Base-by-base conservation (phyloP, 129 eudicot genomes). In the Escallonia rubra region DNA sequence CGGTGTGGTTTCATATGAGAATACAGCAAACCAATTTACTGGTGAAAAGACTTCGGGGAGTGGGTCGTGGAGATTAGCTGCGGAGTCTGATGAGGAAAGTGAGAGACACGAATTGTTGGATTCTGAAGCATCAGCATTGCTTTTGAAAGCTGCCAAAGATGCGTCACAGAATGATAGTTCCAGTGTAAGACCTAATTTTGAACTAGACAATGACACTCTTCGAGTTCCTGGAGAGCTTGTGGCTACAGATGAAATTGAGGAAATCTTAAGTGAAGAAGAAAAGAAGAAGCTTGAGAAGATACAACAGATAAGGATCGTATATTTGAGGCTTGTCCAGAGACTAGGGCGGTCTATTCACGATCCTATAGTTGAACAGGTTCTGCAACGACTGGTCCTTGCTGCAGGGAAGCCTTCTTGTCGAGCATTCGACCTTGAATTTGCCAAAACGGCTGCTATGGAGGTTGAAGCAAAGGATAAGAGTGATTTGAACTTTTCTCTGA, bases 221-320 rank as follows among this genome's bases (percentile, higher is more conserved):
- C 55, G 58, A 14, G 38, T 15, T 51, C 46, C n/a, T 46, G 15
- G 66, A 45, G 54, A n/a, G 34, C 34, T 23, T 23, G 34, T 23
- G 34, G 34, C 34, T 23, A 23, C 34, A 62, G 5, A 12, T 16
- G 75, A 75, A 59, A 57, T 72, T 38, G 64, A 72, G 65, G 72
- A 69, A 61, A 43, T 41, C n/a, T 50, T 66, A 49, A 63, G 63
- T 47, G 43, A 72, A 75, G 76, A 64, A 15, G 87, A 84, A 57
- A 74, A 64, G 61, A 67, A 74, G 69, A 44, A n/a, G 71, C 65
- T 67, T 42, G 78, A 74, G 74, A 68, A 77, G 63, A 43, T 79
- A 63, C 90, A 79, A 56, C 82, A 68, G 48, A 63, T 81, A 62
- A 74, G 59, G 72, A 78, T 69, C 41, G 81, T 72, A 57, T 90